Base-by-base conservation (phyloP, 768 basidiomycete species). In the Lentinus brumalis region DNA sequence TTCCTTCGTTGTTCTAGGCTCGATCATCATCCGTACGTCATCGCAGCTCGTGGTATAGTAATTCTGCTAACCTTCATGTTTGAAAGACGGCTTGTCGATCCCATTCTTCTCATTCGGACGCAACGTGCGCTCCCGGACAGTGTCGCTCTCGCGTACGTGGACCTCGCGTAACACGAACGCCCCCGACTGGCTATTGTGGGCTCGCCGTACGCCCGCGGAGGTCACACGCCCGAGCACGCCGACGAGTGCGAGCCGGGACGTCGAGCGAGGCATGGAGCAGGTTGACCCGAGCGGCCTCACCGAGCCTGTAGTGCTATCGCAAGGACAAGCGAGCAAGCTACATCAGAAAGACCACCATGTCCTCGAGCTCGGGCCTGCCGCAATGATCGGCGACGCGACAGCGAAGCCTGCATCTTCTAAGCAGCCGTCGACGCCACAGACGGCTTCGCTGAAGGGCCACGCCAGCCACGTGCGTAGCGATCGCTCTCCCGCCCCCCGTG, bases 1-100 rank as follows among this genome's bases (percentile, higher is more conserved):
- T 0, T 81, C 91, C 7, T 98, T 97, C 71, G 76, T 96, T 47
- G 94, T 98, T 2, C 78, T 98, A 1, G 81, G 85, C 5, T 97
- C 94, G 3, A 94, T 97, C 67, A 75, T 96, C 66, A 82, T 87
- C 55, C 92, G 91, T 92, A 72, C 67, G 88, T 38, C 54, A 6
- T 52, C 26, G 4, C 12, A 31, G 11, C 16, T 16, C 29, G 14
- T 6, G 21, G 3, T 44, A 31, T n/a, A 53, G 26, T 30, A 26
- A 8, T 18, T 2, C 12, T 18, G 7, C 18, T 42, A 11, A 16
- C 16, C 41, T 40, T 9, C 16, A 18, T n/a, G 29, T 6, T n/a
- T 39, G 42, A 14, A 53, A 89, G 87, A 89, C 69, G 87, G 87
- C 21, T 74, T 89, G 14, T 88, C 87, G 10, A 89, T 89, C 50